Base-by-base conservation (phyloP, 2,329 filamentous ascomycete genomes). In the Torrubiella hemipterigena region DNA sequence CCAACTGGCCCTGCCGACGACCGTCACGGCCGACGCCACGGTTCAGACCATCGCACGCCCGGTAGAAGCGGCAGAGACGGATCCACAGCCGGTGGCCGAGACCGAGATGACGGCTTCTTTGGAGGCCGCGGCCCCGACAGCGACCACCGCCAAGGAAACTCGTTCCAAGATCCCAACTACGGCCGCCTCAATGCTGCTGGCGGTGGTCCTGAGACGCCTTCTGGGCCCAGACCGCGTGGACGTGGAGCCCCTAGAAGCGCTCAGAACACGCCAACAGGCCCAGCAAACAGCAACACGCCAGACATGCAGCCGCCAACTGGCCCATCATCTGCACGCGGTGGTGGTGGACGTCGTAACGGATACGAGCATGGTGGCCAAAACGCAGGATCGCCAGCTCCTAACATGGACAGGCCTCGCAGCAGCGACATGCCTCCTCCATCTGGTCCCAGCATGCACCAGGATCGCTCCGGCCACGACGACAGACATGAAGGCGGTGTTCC, bases 91-190 rank as follows among this genome's bases (percentile, higher is more conserved):
- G 37, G 39, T 30, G 49, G 65, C 6, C 63, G 63, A 39, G 38
- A 52, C 13, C 55, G 62, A 20, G 63, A 68, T 8, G 34, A 50
- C 4, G 40, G 48, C 10, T 34, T 40, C 45, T 35, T 70, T 57
- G 37, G 44, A 17, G 35, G 42, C 8, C 49, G 50, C 5, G 58
- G 59, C 23, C 48, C 51, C 3, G 71, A 76, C 18, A 42, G 55
- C 4, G 68, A 74, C 27, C 63, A 70, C 57, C 65, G 38, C 42
- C 63, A 14, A 59, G 56, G 33, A 6, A 4, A 8, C 1, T 11
- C 19, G 12, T 65, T 69, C 37, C 66, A 73, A 40, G 73, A 79
- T 47, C 67, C 69, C 12, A 73, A 69, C 34, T 77, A 77, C 42
- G 74, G 74, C 17, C 69, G 74, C 3, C 57, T 79, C 29, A 77